Evolutionary conservation across 176 grass and related monocot species (phyloP).

Genomic region (Raddia distichophylla): DNA sequence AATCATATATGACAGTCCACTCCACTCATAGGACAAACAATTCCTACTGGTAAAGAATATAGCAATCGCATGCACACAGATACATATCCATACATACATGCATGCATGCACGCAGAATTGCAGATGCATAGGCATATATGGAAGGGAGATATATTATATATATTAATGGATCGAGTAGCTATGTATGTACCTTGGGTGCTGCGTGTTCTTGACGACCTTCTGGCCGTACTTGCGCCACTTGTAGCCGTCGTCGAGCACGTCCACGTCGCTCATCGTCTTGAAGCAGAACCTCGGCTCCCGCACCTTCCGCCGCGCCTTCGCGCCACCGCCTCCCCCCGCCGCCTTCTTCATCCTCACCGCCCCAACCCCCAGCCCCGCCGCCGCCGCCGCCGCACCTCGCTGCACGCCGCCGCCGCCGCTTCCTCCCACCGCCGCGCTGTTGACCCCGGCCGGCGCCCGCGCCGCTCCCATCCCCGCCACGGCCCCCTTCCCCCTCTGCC

Average conservation of each 20-base stretch:
- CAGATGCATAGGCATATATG: background rate
- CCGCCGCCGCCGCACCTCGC: background rate
- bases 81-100: background rate
- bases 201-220: conserved; percentile 99
- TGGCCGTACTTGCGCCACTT: conserved; percentile 99
- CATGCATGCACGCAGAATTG: background rate
- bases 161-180: background rate
- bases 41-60: no score
- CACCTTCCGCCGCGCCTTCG: conserved; percentile 76
- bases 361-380: conserved; percentile 36
- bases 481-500: conserved; percentile 33
- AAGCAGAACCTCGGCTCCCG: conserved; percentile 98
- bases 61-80: no score
- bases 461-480: background rate
- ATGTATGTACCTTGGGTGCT: conserved; percentile 77
- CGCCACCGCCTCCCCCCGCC: conserved; percentile 8
- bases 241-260: conserved; percentile 97
- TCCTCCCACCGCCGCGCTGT: background rate
- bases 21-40: no score
- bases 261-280: conserved; percentile 98
- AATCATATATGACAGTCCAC: no score
- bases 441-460: background rate
- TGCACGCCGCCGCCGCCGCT: background rate
- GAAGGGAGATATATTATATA: no score
- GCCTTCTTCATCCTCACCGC: conserved; percentile 72